Conservation (phyloP, 805 yeast species). For the Suhomyces xylopsoci region DNA sequence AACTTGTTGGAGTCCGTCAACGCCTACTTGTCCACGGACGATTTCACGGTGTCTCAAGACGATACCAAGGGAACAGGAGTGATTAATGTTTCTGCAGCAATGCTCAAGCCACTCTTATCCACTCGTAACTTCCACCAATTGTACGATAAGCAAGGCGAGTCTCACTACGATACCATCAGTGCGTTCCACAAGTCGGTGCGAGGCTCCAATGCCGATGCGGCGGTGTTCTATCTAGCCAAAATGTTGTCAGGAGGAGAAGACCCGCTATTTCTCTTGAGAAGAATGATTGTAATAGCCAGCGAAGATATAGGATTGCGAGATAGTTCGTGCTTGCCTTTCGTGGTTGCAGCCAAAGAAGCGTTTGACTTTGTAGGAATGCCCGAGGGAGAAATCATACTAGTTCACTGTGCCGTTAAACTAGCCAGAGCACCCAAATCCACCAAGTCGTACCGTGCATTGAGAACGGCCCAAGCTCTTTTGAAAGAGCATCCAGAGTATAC, state of each 20-base stretch:
- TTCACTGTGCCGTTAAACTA: conserved; percentile 89
- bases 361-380: conserved; percentile 92
- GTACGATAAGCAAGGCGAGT: conserved; percentile 87
- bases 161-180: conserved; percentile 91
- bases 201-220: conserved; percentile 88
- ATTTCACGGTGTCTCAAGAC: conserved; percentile 17
- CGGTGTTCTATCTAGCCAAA: conserved; percentile 78
- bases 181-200: conserved; percentile 93
- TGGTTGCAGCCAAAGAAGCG: conserved; percentile 80
- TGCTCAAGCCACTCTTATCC: conserved; percentile 40
- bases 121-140: conserved; percentile 48
- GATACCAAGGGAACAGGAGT: conserved; percentile 23
- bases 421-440: conserved; percentile 86
- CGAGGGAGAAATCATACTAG: conserved; percentile 84
- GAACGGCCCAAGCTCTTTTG: conserved; percentile 57
- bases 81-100: conserved; percentile 37
- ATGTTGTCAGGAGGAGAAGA: conserved; percentile 95
- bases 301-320: conserved; percentile 92
- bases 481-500: conserved; percentile 56
- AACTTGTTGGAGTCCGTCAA: conserved; percentile 75
- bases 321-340: conserved; percentile 80
- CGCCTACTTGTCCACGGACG: conserved; percentile 43
- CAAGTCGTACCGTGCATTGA: conserved; percentile 78
- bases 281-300: conserved; percentile 92
- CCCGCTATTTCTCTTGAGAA: conserved; percentile 80